These are phyloP conservation scores for Cinnamomum micranthum DNA, from an alignment of 164 flowering plant genomes.

Conservation along the genomic window DNA sequence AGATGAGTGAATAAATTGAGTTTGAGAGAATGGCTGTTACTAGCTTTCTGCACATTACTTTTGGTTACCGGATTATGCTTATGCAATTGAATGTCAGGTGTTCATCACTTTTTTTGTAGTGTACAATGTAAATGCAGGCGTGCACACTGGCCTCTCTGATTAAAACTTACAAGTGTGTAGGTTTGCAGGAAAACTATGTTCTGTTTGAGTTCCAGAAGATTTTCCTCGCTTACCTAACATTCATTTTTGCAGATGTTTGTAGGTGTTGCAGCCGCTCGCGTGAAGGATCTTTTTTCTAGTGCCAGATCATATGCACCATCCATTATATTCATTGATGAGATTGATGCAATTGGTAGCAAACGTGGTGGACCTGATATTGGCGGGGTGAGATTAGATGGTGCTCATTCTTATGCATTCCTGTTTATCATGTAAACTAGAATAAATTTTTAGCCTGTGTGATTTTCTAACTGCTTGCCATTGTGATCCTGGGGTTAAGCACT, in stretches of 20 bases:
- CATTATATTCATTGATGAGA: constrained; percentile 95
- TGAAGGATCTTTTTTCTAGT: constrained; percentile 89
- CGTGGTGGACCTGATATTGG: constrained; percentile 99
- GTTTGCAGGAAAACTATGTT: background rate
- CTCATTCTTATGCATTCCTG: background rate
- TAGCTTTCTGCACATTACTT: background rate
- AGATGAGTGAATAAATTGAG: background rate
- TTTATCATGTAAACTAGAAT: background rate
- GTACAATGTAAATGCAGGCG: background rate
- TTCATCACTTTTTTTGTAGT: background rate
- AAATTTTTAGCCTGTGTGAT: too few species aligned
- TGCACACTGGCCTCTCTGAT: too few species aligned
- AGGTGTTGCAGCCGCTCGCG: constrained; percentile 97
- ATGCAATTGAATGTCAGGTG: background rate
- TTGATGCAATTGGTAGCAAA: constrained; percentile 98
- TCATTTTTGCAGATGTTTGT: constrained; percentile 77
- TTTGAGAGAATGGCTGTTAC: background rate
- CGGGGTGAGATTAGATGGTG: constrained; percentile 56
- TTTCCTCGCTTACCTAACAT: constrained; percentile 3
- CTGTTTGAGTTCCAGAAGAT: background rate
- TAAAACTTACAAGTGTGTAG: background rate
- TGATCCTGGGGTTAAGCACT: too few species aligned
- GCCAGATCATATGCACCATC: constrained; percentile 94
- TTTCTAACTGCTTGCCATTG: too few species aligned
- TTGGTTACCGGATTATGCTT: background rate